Base-by-base conservation (phyloP, 495 filamentous ascomycete species). In the Penicillium simplicissimum region DNA sequence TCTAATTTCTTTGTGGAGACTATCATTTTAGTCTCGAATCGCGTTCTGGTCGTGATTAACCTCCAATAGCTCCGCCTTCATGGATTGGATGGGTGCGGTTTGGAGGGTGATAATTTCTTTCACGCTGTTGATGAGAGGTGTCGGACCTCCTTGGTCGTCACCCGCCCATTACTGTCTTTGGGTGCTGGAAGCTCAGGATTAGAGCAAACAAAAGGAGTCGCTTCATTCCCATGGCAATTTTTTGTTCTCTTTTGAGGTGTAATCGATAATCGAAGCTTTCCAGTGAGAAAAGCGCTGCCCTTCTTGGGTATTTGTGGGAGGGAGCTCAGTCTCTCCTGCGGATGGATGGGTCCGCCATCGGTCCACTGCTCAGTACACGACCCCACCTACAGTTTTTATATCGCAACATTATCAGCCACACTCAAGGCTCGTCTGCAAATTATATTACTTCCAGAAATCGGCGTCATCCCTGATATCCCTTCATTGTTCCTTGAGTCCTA, bases 31-130 rank as follows among this genome's bases (percentile, higher is more conserved):
- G n/a, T n/a, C n/a, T n/a, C n/a, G n/a, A n/a, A n/a, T n/a, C n/a
- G n/a, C 37, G 28, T 60, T 60, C 17, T 60, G 36, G 17, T 54
- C 21, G 21, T 54, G 31, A 36, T 60, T 60, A 8, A 54, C 49
- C 52, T 60, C 37, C 11, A n/a, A 17, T 3, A 54, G 34, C 33
- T 54, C 58, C 28, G n/a, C 4, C 19, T 52, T 35, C 28, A 11
- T 52, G 14, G 49, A 35, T 34, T 35, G 14, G 49, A 52, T 52
- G 14, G 9, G 4, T 8, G 40, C 9, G 6, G 40, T 42, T 31
- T 51, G 28, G 23, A 28, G 47, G 23, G 3, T 6, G 23, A 51
- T 51, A 8, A 51, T 31, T 14, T 51, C 15, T 10, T 51, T 51
- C 23, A 51, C 14, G 17, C 17, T 48, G 37, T 15, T 15, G 37